Percentiles rank a stretch among this genome's conserved stretches.
Conservation (phyloP, 257 asterid genomes). For the Nicotiana undulata region DNA sequence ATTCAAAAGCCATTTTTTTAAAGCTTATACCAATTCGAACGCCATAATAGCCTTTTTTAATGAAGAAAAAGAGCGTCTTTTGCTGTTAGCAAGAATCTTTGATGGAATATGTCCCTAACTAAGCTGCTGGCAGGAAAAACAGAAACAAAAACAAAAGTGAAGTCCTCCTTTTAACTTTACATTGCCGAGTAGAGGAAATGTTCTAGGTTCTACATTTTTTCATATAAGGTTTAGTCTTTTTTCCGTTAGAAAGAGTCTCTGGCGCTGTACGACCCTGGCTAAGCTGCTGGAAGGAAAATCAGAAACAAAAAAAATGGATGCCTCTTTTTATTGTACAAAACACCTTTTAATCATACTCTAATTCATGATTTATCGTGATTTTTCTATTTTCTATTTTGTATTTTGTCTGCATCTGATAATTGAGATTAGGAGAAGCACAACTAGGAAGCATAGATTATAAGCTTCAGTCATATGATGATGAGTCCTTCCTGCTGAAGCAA, state of each 20-base stretch:
- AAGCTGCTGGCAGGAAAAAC: not conserved
- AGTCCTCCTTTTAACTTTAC: not conserved
- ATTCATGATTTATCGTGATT: not conserved
- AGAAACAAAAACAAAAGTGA: not conserved
- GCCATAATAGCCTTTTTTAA: not conserved
- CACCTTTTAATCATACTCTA: not conserved
- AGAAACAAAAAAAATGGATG: not conserved
- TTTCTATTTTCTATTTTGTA: not conserved
- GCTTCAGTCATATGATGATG: not conserved
- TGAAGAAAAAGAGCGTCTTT: not conserved
- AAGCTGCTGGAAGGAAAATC: not conserved
- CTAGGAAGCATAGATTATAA: not conserved
- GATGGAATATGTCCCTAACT: not conserved
- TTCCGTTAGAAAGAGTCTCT: not conserved
- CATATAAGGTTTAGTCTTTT: not conserved
- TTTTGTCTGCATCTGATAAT: not conserved
- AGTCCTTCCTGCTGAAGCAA: not conserved
- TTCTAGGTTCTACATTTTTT: not conserved
- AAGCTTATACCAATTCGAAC: not conserved
- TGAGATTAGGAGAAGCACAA: not conserved
- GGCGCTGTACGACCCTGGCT: not conserved
- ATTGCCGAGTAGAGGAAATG: not conserved
- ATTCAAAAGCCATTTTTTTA: not conserved
- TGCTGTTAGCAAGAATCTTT: not conserved
- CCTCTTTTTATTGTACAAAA: not conserved